Evolutionary conservation across 192 early-diverging fungal species (phyloP).

Genomic region (Dissophora ornata): DNA sequence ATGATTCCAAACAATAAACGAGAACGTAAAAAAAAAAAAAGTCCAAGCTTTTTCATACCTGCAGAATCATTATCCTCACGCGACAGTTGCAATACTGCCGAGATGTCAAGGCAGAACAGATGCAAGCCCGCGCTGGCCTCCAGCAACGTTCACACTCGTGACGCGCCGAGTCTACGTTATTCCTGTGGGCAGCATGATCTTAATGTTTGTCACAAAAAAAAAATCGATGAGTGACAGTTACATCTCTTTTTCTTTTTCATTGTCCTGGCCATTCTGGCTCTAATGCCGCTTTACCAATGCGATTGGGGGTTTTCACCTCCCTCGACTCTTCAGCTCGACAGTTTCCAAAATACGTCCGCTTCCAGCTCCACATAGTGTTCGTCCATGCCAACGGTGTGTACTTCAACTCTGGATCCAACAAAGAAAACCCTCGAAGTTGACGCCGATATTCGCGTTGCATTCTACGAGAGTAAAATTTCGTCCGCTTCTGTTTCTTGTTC

Average conservation of each 20-base stretch:
- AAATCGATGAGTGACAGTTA: too few relatives aligned
- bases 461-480: constrained; percentile 46
- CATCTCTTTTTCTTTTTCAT: too few relatives aligned
- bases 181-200: constrained; percentile 41
- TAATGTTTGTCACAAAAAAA: background rate
- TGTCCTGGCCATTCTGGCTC: too few relatives aligned
- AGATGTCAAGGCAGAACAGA: constrained; percentile 38
- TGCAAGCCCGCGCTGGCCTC: constrained; percentile 43
- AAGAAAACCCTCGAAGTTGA: constrained; percentile 32
- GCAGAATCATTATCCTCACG: constrained; percentile 50
- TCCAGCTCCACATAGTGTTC: constrained; percentile 50
- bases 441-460: constrained; percentile 50
- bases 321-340: constrained; percentile 40
- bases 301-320: constrained; percentile 36
- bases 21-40: too few relatives aligned
- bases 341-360: constrained; percentile 44
- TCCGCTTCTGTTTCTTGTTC: constrained; percentile 27
- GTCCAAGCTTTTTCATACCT: constrained; percentile 35
- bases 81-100: constrained; percentile 54
- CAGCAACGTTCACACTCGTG: constrained; percentile 46
- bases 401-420: constrained; percentile 30
- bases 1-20: too few relatives aligned
- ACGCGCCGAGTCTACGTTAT: constrained; percentile 12
- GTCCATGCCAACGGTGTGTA: constrained; percentile 48
- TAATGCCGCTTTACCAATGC: constrained; percentile 28